Evolutionary conservation across 2,329 filamentous ascomycete species (phyloP), one percentile per base, ranked within the genome.

Genomic region (Fusarium bulbicola): DNA sequence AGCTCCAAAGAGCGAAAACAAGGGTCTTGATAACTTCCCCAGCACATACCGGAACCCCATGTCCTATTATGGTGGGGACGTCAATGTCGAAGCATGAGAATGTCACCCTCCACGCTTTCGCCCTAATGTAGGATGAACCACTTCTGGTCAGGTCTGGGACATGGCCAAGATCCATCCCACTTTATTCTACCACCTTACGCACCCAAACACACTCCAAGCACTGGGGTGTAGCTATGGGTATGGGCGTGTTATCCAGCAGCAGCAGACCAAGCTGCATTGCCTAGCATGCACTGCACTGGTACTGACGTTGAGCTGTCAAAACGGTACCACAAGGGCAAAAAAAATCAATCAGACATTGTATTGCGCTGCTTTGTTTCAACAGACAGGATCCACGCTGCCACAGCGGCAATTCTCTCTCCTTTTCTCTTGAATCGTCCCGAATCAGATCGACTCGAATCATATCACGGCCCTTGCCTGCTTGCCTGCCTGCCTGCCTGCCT

Each of bases 101-200:
- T 78, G 74, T 64, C 75, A 80, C 78, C 79, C 79, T 79, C 79
- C 72, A 68, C 77, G 73, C 73, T 75, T 70, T 56, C 70, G 74
- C 75, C 72, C 79, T 80, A 81, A 80, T 81, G 79, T 80, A 78
- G 72, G 76, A 76, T 64, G 72, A 78, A 77, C 76, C 77, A 72
- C 72, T 80, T 80, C 73, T 68, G 76, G 76, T 46, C 77, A 78
- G 72, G 74, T 75, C 73, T 68, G 73, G 50, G 72, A 63, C 65
- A 57, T 72, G 73, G 73, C 69, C 69, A 75, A 79, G 72, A 78
- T 78, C 75, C 68, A 72, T 77, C 71, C 77, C 74, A 77, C 72
- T 76, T 76, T 73, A 72, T 68, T 76, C 75, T 61, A 47, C 58
- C 54, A 67, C 49, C 39, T 47, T 56, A 59, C 50, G 71, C 66